Evolutionary conservation across 768 basidiomycete species (phyloP), one percentile per base, ranked within the genome.

Genomic region (Hydnomerulius pinastri): DNA sequence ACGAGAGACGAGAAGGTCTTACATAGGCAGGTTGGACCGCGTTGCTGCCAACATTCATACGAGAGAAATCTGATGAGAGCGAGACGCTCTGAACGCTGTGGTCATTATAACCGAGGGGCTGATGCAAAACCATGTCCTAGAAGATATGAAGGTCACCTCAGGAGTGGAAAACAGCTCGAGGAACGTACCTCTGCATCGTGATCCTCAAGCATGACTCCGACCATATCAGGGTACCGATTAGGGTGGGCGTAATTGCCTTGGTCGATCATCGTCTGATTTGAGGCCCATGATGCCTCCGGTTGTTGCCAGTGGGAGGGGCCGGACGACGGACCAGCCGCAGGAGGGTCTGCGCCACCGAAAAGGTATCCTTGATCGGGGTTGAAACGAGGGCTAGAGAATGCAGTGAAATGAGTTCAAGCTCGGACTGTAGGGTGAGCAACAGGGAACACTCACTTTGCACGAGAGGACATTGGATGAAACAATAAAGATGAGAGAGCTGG

Each of bases 381-480:
- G 28, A 35, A 6, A 32, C 54, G 40, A 15, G 51, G 7, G 4
- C 62, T 64, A 6, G 24, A 39, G 11, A 25, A 18, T 9, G 21
- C 23, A 0, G 28, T 10, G 30, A 32, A 32, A 32, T 10, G 30
- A 32, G 9, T 12, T 64, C 32, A 66, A 40, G 1, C 11, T 12
- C 24, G 18, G 33, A 45, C 32, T 12, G n/a, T 27, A 4, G 15
- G 25, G 27, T 11, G 2, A 4, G 37, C 1, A 42, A 24, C 8
- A 32, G n/a, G n/a, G n/a, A 20, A 4, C 11, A 55, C 65, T 50
- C 46, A 65, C 65, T 50, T 41, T 30, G 45, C 46, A 24, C 43
- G 37, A 6, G 65, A 55, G 38, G 65, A 55, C 64, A 65, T 65
- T 53, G 6, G 37, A 43, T 18, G 35, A 28, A 48, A 20, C 25